Evolutionary conservation across 495 filamentous ascomycete species (phyloP), one percentile per base, ranked within the genome.

Genomic region (Xylaria nigripes): DNA sequence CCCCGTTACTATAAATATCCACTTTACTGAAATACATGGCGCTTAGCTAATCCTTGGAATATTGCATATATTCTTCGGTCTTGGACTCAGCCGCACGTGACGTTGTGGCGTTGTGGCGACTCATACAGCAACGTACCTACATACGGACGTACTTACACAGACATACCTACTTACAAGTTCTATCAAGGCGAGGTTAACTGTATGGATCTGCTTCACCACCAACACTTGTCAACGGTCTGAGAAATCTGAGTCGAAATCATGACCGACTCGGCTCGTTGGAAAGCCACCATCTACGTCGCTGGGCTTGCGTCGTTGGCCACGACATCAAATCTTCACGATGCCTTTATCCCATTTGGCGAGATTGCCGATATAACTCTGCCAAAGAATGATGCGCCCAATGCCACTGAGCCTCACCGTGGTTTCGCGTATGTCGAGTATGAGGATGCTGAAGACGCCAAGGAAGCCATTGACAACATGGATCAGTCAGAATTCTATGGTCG

Each of bases 381-480:
- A 27, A 89, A 88, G 65, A 86, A 93, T 47, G 88, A 95, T 55
- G 69, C 82, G 50, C 84, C 82, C 50, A 72, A 78, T 68, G 61
- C 75, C 15, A 82, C 74, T 29, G 89, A 94, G 12, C 75, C 80
- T 10, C 93, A 99, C 68, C 76, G 91, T 46, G 93, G 93, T 0
- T 99, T 96, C 70, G 94, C 90, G 57, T 97, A 97, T 63, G 88
- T 99, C 34, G 93, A 99, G 64, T 99, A 88, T 68, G 90, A 96
- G 62, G 74, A 87, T 30, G 77, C 82, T 19, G 82, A 82, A 50
- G 93, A 99, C 71, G 91, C 90, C 45, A 85, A 84, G 55, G 93
- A 96, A 69, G 93, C 93, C 34, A 95, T 99, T 65, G 89, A 97
- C 76, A 99, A 99, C 69, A 96, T 97, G 94, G 89, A 99, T 62